Evolutionary conservation across 257 asterid genomes (phyloP).

Genomic region (Penstemon barbatus): DNA sequence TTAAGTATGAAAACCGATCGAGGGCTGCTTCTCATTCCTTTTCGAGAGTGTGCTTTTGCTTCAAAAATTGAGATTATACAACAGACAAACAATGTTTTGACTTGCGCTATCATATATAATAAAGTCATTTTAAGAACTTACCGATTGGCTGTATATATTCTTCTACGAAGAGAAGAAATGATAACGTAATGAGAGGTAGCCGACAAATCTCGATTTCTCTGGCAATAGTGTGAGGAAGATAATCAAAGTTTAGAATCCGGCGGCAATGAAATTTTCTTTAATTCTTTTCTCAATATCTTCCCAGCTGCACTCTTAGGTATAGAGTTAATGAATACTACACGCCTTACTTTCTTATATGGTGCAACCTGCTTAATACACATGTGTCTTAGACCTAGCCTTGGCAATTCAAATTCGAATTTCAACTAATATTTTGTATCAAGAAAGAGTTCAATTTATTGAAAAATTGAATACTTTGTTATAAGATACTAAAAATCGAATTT

Average conservation of each 20-base stretch:
- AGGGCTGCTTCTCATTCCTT: background rate
- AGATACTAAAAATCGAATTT: background rate
- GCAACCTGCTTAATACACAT: slow-evolving; percentile 41
- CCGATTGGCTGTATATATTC: no score
- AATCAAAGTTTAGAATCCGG: slow-evolving; percentile 39
- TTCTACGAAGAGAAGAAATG: no score
- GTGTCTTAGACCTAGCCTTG: background rate
- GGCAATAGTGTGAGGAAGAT: background rate
- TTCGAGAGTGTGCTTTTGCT: background rate
- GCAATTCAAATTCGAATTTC: background rate
- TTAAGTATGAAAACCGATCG: no score
- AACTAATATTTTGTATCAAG: background rate
- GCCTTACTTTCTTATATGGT: slow-evolving; percentile 56
- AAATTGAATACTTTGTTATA: background rate
- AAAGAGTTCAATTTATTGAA: background rate
- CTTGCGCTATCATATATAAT: no score
- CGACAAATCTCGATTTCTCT: background rate
- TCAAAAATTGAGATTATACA: background rate
- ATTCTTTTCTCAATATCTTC: slow-evolving; percentile 54
- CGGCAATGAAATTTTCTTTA: slow-evolving; percentile 32
- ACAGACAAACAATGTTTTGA: background rate
- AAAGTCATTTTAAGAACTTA: no score
- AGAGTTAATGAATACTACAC: slow-evolving; percentile 43
- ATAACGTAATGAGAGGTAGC: no score
- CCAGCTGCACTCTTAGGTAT: slow-evolving; percentile 55